Base-by-base conservation (phyloP, 495 filamentous ascomycete species). In the Corynascus novoguineensis region DNA sequence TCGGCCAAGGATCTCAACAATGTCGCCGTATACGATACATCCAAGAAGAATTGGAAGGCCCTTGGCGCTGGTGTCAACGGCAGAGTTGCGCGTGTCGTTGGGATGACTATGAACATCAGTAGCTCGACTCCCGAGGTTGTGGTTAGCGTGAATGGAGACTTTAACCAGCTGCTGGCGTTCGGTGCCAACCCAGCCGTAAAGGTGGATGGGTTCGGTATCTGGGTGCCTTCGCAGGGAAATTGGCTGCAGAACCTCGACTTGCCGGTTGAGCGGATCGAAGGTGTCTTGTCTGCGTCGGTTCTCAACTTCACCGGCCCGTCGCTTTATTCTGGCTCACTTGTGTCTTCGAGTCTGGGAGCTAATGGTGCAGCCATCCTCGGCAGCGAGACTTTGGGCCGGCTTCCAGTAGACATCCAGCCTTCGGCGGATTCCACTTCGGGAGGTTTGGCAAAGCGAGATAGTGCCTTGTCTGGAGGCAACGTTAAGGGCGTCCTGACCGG, bases 1-100 rank as follows among this genome's bases (percentile, higher is more conserved):
- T 78, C 75, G 17, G 76, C 69, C 14, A 56, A 75, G 24, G 85
- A 84, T 5, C 71, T 99, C 27, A 81, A 80, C 45, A 82, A 89
- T 59, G 76, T 96, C 45, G 92, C 88, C 1, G 75, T 84, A 15
- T 99, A 88, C 70, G 83, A 90, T 61, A 83, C 78, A 8, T 67
- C 75, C 12, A 81, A 75, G 53, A 82, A 88, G 52, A 68, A 75
- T 14, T 99, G 92, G 93, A 74, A 73, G 24, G 66, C 93, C 0
- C 78, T 99, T 8, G 93, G 92, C 35, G 87, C 84, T 42, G 93
- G 93, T 41, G 86, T 97, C 55, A 86, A 93, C 66, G 93, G 92
- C 15, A 74, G 72, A 12, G 93, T 98, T 29, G 73, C 71, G 34
- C 76, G 77, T 12, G 80, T 97, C 46, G 85, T 95, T 47, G 80